Evolutionary conservation across 768 basidiomycete species (phyloP), one percentile per base, ranked within the genome.

Genomic region (Lactarius sp.): DNA sequence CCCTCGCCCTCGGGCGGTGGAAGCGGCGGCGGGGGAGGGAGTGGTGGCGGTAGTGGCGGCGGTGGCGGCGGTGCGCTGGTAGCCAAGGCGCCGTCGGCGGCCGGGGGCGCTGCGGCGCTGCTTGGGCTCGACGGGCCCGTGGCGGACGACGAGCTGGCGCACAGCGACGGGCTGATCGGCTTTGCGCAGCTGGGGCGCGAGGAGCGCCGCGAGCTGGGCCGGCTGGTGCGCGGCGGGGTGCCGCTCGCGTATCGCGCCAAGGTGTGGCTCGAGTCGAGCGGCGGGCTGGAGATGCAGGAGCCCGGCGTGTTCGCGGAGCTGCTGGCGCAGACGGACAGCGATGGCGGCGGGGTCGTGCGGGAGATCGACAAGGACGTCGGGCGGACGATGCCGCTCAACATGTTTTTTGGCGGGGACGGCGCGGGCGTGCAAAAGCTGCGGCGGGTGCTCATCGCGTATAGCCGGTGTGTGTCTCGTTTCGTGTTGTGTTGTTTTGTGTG

Each of bases 321-420:
- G 61, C 77, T 97, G n/a, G 81, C 59, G 41, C 52, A 47, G 54
- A 39, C 78, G 6, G 78, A 81, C 66, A 74, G 71, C 10, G 75
- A 79, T 34, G 73, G 76, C 33, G 83, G 76, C 46, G 73, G 80
- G 36, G 86, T 87, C 14, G 74, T 77, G 57, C 78, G 75, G 47
- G 97, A 99, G 76, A 98, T 99, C 62, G 97, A 98, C 78, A 98
- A 98, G 76, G 96, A 98, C 70, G 89, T 94, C 0, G 87, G 89
- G 65, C 75, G 89, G 80, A 91, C 94, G 69, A 88, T 96, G 89
- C 94, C 95, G 0, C 75, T 93, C 50, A 97, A 97, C 70, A 83
- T 98, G 36, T 98, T 97, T 79, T 99, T 98, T 76, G 97, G 94
- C 0, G 94, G 96, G 0, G 94, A 97, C 74, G 97, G 97, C 0